Conservation (phyloP, 208 protist species). For the Endotrypanum monterogeii region DNA sequence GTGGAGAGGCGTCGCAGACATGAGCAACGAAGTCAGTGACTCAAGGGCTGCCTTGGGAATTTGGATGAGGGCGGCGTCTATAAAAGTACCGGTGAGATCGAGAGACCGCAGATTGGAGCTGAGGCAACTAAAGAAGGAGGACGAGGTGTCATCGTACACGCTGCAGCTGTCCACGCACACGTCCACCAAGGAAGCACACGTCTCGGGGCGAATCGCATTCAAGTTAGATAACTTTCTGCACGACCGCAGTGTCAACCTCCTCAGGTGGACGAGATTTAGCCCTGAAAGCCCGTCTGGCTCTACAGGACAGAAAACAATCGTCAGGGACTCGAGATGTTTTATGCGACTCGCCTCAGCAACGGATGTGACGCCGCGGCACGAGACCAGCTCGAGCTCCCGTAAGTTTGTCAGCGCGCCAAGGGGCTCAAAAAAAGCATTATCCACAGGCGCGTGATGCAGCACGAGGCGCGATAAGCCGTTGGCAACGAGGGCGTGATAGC, state of each 20-base stretch:
- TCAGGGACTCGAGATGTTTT: constrained; percentile 54
- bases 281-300: constrained; percentile 64
- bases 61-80: constrained; percentile 52
- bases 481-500: constrained; percentile 67
- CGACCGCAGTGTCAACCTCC: constrained; percentile 58
- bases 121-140: constrained; percentile 59
- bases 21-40: constrained; percentile 47
- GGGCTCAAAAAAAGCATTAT: constrained; percentile 67
- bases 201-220: constrained; percentile 64
- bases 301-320: constrained; percentile 72
- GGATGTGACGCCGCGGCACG: constrained; percentile 67
- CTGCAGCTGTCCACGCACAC: constrained; percentile 75
- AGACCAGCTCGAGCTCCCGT: constrained; percentile 70
- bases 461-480: constrained; percentile 70
- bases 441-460: constrained; percentile 72
- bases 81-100: constrained; percentile 55
- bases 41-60: constrained; percentile 39
- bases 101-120: constrained; percentile 51
- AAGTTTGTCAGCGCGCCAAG: constrained; percentile 59
- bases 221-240: constrained; percentile 74
- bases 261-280: constrained; percentile 56
- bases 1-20: constrained; percentile 55
- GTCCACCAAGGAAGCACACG: constrained; percentile 56
- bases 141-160: constrained; percentile 75
- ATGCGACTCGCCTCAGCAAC: constrained; percentile 53